Evolutionary conservation across 306 rosid genomes (phyloP).

Genomic region (Rubus idaeus): DNA sequence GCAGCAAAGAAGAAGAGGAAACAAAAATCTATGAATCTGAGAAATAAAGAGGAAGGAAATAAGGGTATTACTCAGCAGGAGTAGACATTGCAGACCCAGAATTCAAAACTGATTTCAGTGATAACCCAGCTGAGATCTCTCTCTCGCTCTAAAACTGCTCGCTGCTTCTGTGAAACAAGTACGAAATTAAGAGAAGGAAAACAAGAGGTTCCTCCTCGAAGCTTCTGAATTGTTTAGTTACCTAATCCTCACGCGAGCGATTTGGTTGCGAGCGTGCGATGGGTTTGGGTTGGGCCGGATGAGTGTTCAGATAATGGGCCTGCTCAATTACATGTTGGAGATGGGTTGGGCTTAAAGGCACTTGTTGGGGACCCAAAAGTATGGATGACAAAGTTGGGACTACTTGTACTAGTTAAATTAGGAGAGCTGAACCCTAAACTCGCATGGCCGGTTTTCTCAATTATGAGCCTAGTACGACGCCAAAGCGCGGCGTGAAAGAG

Average conservation of each 20-base stretch:
- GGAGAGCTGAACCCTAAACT: too few species aligned
- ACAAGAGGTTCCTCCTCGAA: background rate
- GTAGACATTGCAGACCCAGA: conserved; percentile 64
- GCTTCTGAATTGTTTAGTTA: background rate
- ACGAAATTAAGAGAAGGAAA: background rate
- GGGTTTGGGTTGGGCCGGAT: background rate
- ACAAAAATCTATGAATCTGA: conserved; percentile 1
- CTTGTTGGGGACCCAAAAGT: too few species aligned
- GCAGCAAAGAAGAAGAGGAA: background rate
- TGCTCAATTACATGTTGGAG: background rate
- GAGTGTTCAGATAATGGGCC: background rate
- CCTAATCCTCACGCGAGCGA: conserved; percentile 5
- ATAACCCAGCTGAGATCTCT: conserved; percentile 21
- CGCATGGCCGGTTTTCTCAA: too few species aligned
- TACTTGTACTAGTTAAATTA: too few species aligned
- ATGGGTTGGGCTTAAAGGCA: too few species aligned
- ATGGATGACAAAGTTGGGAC: too few species aligned
- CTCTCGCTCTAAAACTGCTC: background rate
- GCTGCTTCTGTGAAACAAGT: background rate
- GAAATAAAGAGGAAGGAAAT: background rate
- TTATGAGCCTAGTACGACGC: too few species aligned
- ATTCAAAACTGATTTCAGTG: conserved; percentile 23
- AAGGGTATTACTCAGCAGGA: conserved; percentile 79
- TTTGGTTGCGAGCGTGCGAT: too few species aligned
- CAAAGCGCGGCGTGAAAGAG: conserved; percentile 13